phyloP scores from a whole-genome alignment of 768 basidiomycete genomes.

The Leccinum aurantiacum region DNA sequence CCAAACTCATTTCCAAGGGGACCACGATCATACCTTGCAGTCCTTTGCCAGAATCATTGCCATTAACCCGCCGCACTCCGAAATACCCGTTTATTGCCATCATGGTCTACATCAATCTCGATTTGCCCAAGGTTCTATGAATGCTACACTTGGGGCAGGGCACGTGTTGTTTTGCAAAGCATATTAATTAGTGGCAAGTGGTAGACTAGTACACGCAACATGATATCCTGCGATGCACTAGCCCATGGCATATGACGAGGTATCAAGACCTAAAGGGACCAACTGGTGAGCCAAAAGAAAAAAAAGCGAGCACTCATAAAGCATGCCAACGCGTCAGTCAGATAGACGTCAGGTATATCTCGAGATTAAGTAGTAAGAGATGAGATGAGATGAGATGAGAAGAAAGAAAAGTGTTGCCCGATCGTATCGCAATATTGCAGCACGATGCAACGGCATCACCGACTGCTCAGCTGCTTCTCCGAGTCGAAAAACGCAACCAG shows the following conservation, averaged over 20 bases:
- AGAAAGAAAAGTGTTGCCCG: not conserved
- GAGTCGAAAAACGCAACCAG: slow-evolving; percentile 83
- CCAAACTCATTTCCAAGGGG: not conserved
- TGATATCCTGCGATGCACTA: not conserved
- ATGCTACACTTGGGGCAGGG: not conserved
- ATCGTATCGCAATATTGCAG: not conserved
- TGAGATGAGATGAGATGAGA: not conserved
- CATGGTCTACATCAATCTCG: not conserved
- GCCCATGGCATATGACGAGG: not conserved
- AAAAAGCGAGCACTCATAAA: not conserved
- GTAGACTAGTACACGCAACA: slow-evolving; percentile 7
- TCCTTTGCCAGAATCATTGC: not conserved
- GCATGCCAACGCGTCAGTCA: not conserved
- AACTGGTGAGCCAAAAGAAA: not conserved
- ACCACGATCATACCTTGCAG: not conserved
- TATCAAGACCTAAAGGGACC: not conserved
- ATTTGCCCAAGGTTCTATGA: not conserved
- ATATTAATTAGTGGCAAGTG: not conserved
- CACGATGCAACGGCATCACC: not conserved
- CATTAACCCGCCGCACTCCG: not conserved
- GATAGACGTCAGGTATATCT: slow-evolving; percentile 1
- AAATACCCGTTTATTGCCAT: not conserved
- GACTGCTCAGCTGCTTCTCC: slow-evolving; percentile 19
- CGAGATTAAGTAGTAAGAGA: not conserved
- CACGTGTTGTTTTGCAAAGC: not conserved